Evolutionary conservation across 148 eudicot species (phyloP).

Genomic region (Rhododendron vialii): DNA sequence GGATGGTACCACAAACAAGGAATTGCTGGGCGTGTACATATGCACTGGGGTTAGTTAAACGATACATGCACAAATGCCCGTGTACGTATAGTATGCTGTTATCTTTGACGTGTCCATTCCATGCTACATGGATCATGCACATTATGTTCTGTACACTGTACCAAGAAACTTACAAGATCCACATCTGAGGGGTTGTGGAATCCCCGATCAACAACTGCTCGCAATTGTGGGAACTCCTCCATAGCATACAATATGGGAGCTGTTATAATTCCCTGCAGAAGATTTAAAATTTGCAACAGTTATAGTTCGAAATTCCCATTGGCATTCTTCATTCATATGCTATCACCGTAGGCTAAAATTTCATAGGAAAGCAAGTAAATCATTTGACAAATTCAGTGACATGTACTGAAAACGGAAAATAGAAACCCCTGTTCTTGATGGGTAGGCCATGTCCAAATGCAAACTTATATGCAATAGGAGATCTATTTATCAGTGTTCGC

Average conservation of each 20-base stretch:
- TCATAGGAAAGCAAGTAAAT: neutral
- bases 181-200: constrained; percentile 64
- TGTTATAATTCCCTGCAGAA: constrained; percentile 72
- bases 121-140: neutral
- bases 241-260: constrained; percentile 91
- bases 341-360: neutral
- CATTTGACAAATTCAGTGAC: neutral
- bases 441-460: neutral
- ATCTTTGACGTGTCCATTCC: neutral
- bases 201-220: constrained; percentile 64
- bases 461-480: neutral
- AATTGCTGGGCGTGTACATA: neutral
- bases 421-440: neutral
- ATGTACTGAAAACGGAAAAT: neutral
- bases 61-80: neutral
- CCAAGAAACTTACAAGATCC: constrained; percentile 64
- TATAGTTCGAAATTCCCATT: neutral
- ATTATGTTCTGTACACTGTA: neutral
- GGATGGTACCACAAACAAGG: neutral
- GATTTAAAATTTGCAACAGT: constrained; percentile 1
- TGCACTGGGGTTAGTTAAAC: neutral
- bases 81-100: neutral
- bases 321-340: neutral
- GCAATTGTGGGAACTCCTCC: constrained; percentile 85
- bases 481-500: neutral